A percentile compares a stretch with the other conserved stretches of the same genome.
Evolutionary conservation across 2,329 filamentous ascomycete genomes (phyloP).

Genomic region (Microcera coccophila): DNA sequence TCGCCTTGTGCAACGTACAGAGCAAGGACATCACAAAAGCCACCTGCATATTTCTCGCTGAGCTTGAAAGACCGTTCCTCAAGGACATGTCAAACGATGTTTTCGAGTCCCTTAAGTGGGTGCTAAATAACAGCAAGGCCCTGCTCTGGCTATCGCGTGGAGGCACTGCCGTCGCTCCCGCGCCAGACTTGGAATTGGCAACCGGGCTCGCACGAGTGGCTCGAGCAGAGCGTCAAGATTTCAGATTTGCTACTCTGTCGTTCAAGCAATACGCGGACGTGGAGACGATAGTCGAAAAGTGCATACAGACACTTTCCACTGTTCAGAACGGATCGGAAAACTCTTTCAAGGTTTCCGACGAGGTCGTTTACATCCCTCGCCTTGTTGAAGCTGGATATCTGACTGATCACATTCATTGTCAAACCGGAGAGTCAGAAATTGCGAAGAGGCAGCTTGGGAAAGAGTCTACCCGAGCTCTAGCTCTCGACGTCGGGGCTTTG

Average conservation of each 20-base stretch:
- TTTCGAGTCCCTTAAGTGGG: not conserved
- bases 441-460: not conserved
- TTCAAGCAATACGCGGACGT: slow-evolving; percentile 4
- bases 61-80: not conserved
- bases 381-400: not conserved
- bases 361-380: not conserved
- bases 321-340: not conserved
- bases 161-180: not conserved
- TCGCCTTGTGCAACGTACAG: not conserved
- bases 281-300: not conserved
- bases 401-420: not conserved
- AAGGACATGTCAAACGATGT: not conserved
- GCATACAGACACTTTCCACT: not conserved
- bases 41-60: not conserved
- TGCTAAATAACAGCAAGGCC: not conserved
- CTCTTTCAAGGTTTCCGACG: not conserved
- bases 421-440: not conserved
- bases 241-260: slow-evolving; percentile 22
- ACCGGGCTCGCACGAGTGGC: not conserved
- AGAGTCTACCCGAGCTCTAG: not conserved
- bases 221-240: slow-evolving; percentile 2
- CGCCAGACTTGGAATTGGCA: not conserved
- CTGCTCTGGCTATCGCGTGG: not conserved
- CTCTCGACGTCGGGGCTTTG: not conserved
- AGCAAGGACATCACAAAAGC: not conserved